Conservation (phyloP, 345 rosid genomes). For the Heritiera fomes region DNA sequence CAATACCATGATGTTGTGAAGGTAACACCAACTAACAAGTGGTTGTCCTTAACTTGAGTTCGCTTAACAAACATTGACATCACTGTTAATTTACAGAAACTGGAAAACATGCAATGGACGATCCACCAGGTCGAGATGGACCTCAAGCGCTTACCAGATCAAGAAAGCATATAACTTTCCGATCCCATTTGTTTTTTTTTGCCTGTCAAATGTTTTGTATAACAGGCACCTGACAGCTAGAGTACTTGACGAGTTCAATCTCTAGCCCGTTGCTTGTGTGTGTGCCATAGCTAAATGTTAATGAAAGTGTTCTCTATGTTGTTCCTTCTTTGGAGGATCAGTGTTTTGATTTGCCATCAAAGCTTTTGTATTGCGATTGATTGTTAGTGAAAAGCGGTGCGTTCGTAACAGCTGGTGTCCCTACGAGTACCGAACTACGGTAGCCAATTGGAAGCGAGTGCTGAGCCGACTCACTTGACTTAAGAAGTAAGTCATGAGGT, state of each 20-base stretch:
- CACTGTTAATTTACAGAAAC: constrained; percentile 53
- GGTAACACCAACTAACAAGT: constrained; percentile 41
- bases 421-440: too few species aligned
- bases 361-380: background rate
- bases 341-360: background rate
- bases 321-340: background rate
- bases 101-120: constrained; percentile 95
- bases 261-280: background rate
- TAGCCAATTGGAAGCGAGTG: too few species aligned
- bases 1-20: constrained; percentile 92
- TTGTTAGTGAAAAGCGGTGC: background rate
- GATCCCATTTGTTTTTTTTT: background rate
- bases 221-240: background rate
- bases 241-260: background rate
- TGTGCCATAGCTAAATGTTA: background rate
- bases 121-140: constrained; percentile 95
- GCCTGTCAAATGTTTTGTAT: background rate
- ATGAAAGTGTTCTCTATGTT: background rate
- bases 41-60: background rate
- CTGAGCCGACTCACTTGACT: too few species aligned
- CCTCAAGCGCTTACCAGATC: constrained; percentile 67
- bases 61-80: constrained; percentile 20
- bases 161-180: constrained; percentile 32
- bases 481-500: too few species aligned
- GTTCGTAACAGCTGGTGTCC: too few species aligned